Conservation (phyloP, 2,329 filamentous ascomycete genomes). For the Polytolypa hystricis region DNA sequence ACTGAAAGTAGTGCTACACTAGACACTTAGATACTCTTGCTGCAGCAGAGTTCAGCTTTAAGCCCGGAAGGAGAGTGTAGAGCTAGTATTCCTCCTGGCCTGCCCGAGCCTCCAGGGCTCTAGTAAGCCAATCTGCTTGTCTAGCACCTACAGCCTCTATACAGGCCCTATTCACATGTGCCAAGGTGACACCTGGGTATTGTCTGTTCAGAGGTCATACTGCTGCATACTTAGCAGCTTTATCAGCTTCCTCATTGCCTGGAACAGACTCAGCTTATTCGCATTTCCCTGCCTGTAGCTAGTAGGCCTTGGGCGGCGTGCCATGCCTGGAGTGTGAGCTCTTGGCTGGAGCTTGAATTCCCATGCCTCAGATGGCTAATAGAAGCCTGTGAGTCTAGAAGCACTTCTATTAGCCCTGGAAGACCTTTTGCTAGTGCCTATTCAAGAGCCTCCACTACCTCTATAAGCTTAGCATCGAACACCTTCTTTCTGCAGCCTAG, state of each 20-base stretch:
- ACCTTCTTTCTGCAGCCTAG: not conserved
- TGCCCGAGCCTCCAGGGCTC: no score
- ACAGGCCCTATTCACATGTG: not conserved
- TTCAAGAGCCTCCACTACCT: not conserved
- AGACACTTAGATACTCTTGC: no score
- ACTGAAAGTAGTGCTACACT: no score
- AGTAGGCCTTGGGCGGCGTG: not conserved
- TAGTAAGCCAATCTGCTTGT: no score
- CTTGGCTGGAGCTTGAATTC: not conserved
- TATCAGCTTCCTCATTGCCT: conserved; percentile 7
- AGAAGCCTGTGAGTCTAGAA: not conserved
- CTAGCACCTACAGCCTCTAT: no score
- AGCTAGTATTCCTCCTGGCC: no score
- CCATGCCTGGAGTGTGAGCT: conserved; percentile 1
- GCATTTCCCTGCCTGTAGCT: not conserved
- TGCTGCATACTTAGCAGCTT: conserved; percentile 6
- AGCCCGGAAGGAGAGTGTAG: no score
- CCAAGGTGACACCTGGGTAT: not conserved
- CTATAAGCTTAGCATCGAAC: not conserved
- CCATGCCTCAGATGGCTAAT: not conserved
- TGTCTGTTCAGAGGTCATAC: not conserved
- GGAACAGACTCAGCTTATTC: conserved; percentile 4
- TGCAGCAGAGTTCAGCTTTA: no score
- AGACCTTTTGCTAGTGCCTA: not conserved
- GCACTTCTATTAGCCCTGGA: not conserved